These are phyloP conservation scores for Inonotus obliquus DNA, from an alignment of 1,284 basidiomycete genomes.

Conservation along the genomic window DNA sequence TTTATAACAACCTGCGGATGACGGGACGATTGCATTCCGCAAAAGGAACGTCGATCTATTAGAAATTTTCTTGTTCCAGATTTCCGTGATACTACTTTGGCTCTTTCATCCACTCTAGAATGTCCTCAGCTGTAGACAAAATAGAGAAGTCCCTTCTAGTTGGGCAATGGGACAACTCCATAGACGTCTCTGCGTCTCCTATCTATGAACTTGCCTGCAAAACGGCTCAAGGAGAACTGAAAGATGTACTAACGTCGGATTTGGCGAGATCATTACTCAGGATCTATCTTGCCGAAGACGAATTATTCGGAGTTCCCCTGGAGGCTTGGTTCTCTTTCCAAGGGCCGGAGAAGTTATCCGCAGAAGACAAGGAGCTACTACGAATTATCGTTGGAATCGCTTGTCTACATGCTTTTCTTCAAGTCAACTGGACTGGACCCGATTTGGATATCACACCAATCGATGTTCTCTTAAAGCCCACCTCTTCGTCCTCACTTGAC, in stretches of 20 bases:
- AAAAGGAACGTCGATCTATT: neutral
- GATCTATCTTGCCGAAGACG: constrained; percentile 2
- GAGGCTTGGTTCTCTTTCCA: constrained; percentile 12
- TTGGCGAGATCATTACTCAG: constrained; percentile 4
- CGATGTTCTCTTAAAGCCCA: constrained; percentile 42
- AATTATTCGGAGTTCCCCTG: constrained; percentile 3
- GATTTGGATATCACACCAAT: constrained; percentile 62
- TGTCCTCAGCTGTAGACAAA: constrained; percentile 9
- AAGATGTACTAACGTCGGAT: constrained; percentile 13
- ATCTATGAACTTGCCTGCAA: constrained; percentile 5
- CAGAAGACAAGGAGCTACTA: constrained; percentile 43
- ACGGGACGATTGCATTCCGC: neutral
- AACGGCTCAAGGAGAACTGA: constrained; percentile 15
- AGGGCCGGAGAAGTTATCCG: neutral
- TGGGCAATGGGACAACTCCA: constrained; percentile 11
- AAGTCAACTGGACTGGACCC: constrained; percentile 97
- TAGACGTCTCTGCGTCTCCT: neutral
- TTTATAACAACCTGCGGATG: neutral
- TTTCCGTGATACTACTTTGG: neutral
- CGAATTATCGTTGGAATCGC: constrained; percentile 71
- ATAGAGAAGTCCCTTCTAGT: constrained; percentile 11
- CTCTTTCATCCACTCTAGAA: neutral
- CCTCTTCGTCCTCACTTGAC: constrained; percentile 28
- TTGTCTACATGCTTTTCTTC: constrained; percentile 86
- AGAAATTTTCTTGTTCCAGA: neutral